These are phyloP conservation scores for Geoglossum glabrum DNA, from an alignment of 495 filamentous ascomycete species.

Conservation along the genomic window DNA sequence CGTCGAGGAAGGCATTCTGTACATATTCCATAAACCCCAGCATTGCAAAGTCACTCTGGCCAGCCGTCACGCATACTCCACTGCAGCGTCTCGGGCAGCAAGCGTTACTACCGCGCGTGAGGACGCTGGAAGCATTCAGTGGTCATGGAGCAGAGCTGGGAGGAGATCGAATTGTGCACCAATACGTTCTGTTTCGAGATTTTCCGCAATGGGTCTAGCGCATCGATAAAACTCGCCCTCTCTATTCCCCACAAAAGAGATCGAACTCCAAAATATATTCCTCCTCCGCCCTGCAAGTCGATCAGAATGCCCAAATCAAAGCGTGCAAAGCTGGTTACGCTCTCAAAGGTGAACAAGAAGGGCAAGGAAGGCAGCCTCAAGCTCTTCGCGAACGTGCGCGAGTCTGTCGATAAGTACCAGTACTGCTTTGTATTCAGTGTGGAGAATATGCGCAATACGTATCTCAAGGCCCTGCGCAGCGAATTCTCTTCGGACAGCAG, in stretches of 20 bases:
- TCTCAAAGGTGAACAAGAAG: slow-evolving; percentile 83
- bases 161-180: no score
- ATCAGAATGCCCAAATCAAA: slow-evolving; percentile 87
- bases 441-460: slow-evolving; percentile 97
- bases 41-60: slow-evolving; percentile 30
- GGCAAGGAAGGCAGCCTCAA: slow-evolving; percentile 74
- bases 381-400: slow-evolving; percentile 72
- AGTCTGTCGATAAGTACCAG: slow-evolving; percentile 67
- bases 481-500: slow-evolving; percentile 61
- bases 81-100: not conserved
- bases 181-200: no score
- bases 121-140: no score
- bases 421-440: slow-evolving; percentile 83
- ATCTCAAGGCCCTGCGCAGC: slow-evolving; percentile 75
- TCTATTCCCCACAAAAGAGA: not conserved
- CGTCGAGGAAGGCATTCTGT: slow-evolving; percentile 75
- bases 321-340: slow-evolving; percentile 67
- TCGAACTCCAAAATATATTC: not conserved
- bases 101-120: no score
- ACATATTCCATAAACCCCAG: slow-evolving; percentile 97
- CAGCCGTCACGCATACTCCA: not conserved
- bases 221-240: not conserved
- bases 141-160: no score
- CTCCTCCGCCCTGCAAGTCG: not conserved
- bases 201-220: not conserved